Evolutionary conservation across 139 green algal genomes (phyloP).

Genomic region (Chlorokybus atmophyticus): DNA sequence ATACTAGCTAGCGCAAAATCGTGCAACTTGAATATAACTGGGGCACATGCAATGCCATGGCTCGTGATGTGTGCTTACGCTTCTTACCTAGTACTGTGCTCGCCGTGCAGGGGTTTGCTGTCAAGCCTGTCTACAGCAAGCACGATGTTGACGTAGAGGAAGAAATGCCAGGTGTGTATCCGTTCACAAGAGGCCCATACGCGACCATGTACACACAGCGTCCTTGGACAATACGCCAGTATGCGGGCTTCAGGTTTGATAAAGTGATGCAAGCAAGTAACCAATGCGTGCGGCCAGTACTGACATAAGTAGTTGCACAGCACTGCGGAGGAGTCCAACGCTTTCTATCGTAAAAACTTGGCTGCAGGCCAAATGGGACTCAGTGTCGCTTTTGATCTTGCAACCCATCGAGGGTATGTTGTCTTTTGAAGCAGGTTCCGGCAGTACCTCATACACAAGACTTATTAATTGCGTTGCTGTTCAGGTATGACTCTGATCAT

Average conservation of each 20-base stretch:
- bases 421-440: no score
- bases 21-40: no score
- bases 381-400: slow-evolving; percentile 55
- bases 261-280: not conserved
- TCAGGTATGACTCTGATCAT: slow-evolving; percentile 55
- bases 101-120: not conserved
- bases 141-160: slow-evolving; percentile 11
- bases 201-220: slow-evolving; percentile 47
- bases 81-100: no score
- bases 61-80: no score
- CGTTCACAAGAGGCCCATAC: slow-evolving; percentile 48
- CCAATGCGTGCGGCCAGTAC: no score
- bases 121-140: slow-evolving; percentile 14
- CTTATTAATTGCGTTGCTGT: no score
- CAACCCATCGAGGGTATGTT: slow-evolving; percentile 46
- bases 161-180: slow-evolving; percentile 43
- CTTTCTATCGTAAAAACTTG: slow-evolving; percentile 44
- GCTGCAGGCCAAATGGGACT: slow-evolving; percentile 50
- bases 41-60: no score
- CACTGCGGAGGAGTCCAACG: slow-evolving; percentile 59
- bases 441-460: no score
- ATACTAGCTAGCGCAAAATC: no score
- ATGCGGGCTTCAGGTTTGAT: slow-evolving; percentile 48
- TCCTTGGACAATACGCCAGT: slow-evolving; percentile 62
- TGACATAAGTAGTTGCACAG: no score